These are phyloP conservation scores for Cladosporium colombiae DNA, from an alignment of 2,329 filamentous ascomycete species.

Conservation along the genomic window DNA sequence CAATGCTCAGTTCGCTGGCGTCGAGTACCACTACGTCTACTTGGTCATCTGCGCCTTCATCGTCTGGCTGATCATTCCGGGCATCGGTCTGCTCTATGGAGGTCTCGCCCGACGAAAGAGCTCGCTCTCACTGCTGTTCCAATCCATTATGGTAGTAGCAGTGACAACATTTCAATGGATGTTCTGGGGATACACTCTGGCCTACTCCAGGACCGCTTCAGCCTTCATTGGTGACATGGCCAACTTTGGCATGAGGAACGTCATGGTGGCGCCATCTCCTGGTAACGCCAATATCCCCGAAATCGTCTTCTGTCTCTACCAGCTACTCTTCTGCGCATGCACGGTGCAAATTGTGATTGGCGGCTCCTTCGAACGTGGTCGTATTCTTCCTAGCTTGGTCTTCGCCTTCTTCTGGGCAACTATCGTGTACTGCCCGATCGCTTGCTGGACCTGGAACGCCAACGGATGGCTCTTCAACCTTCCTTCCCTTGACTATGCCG, in stretches of 20 bases:
- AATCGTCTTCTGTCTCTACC: conserved; percentile 67
- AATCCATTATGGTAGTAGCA: conserved; percentile 61
- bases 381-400: conserved; percentile 64
- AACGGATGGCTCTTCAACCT: conserved; percentile 66
- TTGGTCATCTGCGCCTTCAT: conserved; percentile 60
- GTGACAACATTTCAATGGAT: conserved; percentile 61
- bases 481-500: conserved; percentile 61
- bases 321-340: conserved; percentile 63
- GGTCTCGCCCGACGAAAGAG: conserved; percentile 65
- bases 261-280: conserved; percentile 61
- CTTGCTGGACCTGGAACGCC: conserved; percentile 69
- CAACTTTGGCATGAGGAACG: conserved; percentile 63
- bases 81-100: conserved; percentile 65
- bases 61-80: conserved; percentile 68
- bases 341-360: conserved; percentile 67
- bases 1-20: conserved; percentile 58
- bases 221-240: conserved; percentile 64
- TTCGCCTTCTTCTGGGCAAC: conserved; percentile 66
- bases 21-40: conserved; percentile 64
- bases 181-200: conserved; percentile 62
- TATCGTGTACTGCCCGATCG: conserved; percentile 64
- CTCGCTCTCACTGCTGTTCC: conserved; percentile 62
- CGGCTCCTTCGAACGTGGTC: conserved; percentile 64
- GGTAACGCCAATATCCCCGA: conserved; percentile 61
- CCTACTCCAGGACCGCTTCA: conserved; percentile 61